Conservation (phyloP, 2,329 filamentous ascomycete species). For the Phoma sp. region DNA sequence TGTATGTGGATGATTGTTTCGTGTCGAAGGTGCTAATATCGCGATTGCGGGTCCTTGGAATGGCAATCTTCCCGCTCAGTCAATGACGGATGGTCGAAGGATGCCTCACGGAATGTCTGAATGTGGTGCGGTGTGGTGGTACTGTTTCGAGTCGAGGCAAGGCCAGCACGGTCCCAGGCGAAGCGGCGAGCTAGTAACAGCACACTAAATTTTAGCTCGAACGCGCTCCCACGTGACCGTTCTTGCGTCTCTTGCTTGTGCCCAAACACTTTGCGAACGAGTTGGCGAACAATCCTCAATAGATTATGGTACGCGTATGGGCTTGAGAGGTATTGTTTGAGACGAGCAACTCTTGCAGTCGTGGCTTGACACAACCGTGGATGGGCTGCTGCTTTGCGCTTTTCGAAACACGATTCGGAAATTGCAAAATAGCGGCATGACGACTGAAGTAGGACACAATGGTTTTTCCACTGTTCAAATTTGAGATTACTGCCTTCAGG, state of each 20-base stretch:
- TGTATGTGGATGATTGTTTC: conserved; percentile 3
- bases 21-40: background rate
- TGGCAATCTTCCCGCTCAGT: background rate
- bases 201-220: no score
- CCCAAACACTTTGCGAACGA: background rate
- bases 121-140: conserved; percentile 9
- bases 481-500: background rate
- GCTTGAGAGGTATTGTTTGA: background rate
- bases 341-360: background rate
- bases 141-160: conserved; percentile 2
- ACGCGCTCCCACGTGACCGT: conserved; percentile 11
- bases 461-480: background rate
- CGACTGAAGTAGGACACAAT: background rate
- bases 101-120: background rate
- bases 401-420: conserved; percentile 1
- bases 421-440: conserved; percentile 14
- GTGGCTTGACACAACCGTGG: background rate
- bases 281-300: background rate
- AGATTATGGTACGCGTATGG: background rate
- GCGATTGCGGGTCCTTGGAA: background rate
- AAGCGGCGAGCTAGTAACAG: background rate
- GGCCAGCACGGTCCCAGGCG: conserved; percentile 5
- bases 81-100: background rate
- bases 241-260: background rate
- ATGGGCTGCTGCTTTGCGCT: background rate